Conservation (phyloP, 2,329 filamentous ascomycete species). For the Trichoderma asperellum region DNA sequence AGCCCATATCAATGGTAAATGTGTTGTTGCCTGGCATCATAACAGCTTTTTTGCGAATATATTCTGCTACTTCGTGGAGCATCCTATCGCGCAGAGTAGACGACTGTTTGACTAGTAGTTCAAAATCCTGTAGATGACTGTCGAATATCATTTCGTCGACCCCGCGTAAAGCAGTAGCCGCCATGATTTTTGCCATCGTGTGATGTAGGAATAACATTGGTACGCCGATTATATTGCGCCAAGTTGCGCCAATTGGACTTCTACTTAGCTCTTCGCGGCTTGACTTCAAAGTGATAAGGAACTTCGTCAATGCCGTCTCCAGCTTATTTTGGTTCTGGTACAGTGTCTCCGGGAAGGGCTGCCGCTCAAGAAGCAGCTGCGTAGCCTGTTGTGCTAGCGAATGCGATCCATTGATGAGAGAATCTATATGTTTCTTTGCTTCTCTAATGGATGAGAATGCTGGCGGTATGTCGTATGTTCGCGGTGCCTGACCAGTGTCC, state of each 20-base stretch:
- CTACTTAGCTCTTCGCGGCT: neutral
- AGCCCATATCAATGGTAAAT: constrained; percentile 38
- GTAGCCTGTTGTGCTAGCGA: neutral
- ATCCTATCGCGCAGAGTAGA: constrained; percentile 8
- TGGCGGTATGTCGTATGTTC: constrained; percentile 18
- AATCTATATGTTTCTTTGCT: constrained; percentile 16
- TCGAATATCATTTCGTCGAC: constrained; percentile 28
- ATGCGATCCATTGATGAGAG: constrained; percentile 20
- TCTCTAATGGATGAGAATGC: constrained; percentile 15
- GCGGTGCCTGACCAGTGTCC: constrained; percentile 28
- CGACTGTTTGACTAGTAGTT: constrained; percentile 16
- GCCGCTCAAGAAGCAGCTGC: neutral
- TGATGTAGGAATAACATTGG: constrained; percentile 25
- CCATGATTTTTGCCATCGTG: constrained; percentile 28
- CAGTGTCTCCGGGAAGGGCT: neutral
- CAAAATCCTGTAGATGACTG: constrained; percentile 1
- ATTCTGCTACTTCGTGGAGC: neutral
- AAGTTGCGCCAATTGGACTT: neutral
- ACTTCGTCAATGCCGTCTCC: constrained; percentile 10
- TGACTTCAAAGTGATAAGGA: neutral
- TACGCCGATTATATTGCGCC: constrained; percentile 4
- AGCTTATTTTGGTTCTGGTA: constrained; percentile 1
- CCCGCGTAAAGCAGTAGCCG: constrained; percentile 20
- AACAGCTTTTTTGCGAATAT: neutral
- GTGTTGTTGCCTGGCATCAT: constrained; percentile 5